phyloP scores from a whole-genome alignment of 441 rosid genomes.

The Euphorbia schlechtendalii region DNA sequence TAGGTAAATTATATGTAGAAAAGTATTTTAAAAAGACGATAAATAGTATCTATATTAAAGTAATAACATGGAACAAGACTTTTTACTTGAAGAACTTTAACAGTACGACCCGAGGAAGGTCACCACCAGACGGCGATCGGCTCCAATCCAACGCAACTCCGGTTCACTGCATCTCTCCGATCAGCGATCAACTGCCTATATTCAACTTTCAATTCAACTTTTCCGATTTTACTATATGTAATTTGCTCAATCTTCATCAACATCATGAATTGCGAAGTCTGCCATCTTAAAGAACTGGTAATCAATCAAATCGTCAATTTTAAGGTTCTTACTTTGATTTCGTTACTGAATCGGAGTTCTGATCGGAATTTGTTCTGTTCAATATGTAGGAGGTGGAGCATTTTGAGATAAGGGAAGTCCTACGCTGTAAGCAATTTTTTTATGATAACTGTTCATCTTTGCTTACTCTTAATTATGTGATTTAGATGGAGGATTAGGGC shows the following conservation, averaged over 20 bases:
- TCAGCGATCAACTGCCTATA: background rate
- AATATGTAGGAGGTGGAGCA: slow-evolving; percentile 65
- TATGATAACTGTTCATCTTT: background rate
- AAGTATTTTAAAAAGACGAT: too few species aligned
- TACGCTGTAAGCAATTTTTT: slow-evolving; percentile 54
- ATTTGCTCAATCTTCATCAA: background rate
- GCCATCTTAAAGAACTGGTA: slow-evolving; percentile 94
- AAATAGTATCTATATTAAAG: too few species aligned
- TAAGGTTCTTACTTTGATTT: background rate
- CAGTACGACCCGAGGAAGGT: background rate
- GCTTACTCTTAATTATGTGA: background rate
- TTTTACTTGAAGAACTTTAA: background rate
- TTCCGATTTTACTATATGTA: background rate
- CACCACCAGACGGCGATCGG: slow-evolving; percentile 4
- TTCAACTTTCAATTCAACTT: background rate
- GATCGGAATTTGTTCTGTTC: background rate
- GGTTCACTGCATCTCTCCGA: background rate
- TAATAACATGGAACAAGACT: background rate
- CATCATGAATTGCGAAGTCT: slow-evolving; percentile 90
- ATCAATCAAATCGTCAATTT: background rate
- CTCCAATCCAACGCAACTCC: background rate
- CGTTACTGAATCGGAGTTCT: background rate
- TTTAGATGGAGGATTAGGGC: background rate
- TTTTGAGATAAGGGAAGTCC: slow-evolving; percentile 79
- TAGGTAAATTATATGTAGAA: too few species aligned